These are phyloP conservation scores for Hypsizygus marmoreus DNA, from an alignment of 768 basidiomycete species.

Conservation along the genomic window DNA sequence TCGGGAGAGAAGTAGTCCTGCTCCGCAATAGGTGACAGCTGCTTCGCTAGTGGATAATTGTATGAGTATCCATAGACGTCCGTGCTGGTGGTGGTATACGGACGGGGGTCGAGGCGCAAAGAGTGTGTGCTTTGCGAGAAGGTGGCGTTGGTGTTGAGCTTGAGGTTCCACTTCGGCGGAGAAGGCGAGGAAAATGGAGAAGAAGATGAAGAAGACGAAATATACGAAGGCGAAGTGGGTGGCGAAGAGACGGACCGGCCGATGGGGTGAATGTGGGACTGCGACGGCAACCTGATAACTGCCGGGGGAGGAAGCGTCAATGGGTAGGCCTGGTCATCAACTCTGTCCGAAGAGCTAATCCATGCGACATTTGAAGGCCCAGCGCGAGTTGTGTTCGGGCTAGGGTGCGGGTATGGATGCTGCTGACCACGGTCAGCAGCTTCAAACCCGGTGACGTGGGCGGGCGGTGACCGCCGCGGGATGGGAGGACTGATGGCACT, in stretches of 20 bases:
- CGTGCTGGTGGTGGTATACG: conserved; percentile 24
- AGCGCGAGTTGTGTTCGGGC: conserved; percentile 30
- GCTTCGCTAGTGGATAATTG: conserved; percentile 44
- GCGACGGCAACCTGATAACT: conserved; percentile 20
- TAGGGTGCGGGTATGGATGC: conserved; percentile 28
- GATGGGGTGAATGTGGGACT: conserved; percentile 21
- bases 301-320: conserved; percentile 19
- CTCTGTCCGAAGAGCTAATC: conserved; percentile 24
- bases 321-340: conserved; percentile 7
- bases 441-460: conserved; percentile 36
- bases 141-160: conserved; percentile 27
- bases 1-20: conserved; percentile 62
- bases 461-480: conserved; percentile 30
- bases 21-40: conserved; percentile 68
- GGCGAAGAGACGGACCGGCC: conserved; percentile 31
- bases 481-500: conserved; percentile 38
- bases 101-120: conserved; percentile 39
- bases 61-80: conserved; percentile 39
- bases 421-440: conserved; percentile 15
- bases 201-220: conserved; percentile 23
- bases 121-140: conserved; percentile 43
- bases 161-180: conserved; percentile 30
- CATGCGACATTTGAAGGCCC: conserved; percentile 42
- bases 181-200: conserved; percentile 20
- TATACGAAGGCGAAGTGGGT: conserved; percentile 18